Evolutionary conservation across 2,329 filamentous ascomycete genomes (phyloP).

Genomic region (Epichloe amarillans): DNA sequence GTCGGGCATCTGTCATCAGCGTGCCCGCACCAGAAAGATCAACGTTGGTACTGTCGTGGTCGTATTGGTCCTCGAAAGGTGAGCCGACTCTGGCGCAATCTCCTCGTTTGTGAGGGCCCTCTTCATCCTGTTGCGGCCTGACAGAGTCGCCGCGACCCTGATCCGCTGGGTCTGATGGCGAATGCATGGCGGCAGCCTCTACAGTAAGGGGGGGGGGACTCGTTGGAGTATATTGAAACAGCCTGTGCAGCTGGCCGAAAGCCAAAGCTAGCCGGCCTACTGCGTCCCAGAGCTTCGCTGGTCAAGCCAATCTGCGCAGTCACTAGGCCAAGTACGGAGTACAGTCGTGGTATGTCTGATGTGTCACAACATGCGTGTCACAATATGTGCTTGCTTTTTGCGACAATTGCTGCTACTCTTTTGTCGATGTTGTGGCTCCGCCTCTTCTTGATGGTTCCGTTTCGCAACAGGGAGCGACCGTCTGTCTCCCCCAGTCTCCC

Average conservation of each 20-base stretch:
- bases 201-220: not conserved
- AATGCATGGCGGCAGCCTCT: constrained; percentile 2
- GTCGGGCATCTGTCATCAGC: constrained; percentile 3
- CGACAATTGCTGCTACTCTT: not conserved
- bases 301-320: not conserved
- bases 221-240: not conserved
- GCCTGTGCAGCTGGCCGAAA: not conserved
- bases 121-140: constrained; percentile 2
- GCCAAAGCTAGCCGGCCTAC: not conserved
- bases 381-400: constrained; percentile 3
- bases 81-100: not conserved
- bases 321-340: not conserved
- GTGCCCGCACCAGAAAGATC: constrained; percentile 4
- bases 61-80: not conserved
- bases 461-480: not conserved
- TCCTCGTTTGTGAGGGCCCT: not conserved
- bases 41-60: not conserved
- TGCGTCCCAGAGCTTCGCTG: constrained; percentile 1
- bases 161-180: not conserved
- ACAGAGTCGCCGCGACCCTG: not conserved
- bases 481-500: not conserved
- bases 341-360: constrained; percentile 2
- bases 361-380: constrained; percentile 2
- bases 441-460: not conserved
- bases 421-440: not conserved